Conservation (phyloP, 768 basidiomycete species). For the Tricholoma saponaceum region DNA sequence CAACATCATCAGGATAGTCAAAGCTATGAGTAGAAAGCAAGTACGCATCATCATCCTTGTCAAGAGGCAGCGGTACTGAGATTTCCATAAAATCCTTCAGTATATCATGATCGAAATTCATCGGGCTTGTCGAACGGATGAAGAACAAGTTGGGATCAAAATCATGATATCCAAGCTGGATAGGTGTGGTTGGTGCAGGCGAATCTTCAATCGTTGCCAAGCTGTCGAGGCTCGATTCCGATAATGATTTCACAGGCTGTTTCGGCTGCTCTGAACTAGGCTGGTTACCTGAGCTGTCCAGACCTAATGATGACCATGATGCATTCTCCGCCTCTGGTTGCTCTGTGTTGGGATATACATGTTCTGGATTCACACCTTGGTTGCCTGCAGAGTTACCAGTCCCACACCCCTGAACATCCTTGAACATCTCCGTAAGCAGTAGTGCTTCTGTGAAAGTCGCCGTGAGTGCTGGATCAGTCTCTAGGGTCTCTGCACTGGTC, state of each 20-base stretch:
- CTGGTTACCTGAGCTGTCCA: background rate
- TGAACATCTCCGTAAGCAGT: conserved; percentile 3
- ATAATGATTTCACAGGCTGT: background rate
- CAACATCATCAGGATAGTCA: conserved; percentile 13
- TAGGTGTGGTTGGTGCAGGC: conserved; percentile 9
- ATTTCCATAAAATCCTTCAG: conserved; percentile 9
- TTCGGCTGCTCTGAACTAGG: background rate
- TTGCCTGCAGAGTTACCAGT: background rate
- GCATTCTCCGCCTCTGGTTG: background rate
- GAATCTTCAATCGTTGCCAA: conserved; percentile 10
- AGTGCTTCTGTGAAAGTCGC: conserved; percentile 2
- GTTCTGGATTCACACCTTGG: background rate
- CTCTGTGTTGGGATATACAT: background rate
- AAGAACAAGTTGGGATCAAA: conserved; percentile 5
- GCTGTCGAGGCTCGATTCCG: conserved; percentile 11
- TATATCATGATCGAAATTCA: conserved; percentile 2
- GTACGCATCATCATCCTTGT: conserved; percentile 13
- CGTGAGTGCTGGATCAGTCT: conserved; percentile 4
- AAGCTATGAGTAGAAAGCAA: conserved; percentile 13
- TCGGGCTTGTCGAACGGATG: conserved; percentile 11
- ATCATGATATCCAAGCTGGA: background rate
- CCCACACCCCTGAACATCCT: background rate
- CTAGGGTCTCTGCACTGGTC: background rate
- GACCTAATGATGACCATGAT: too few relatives aligned
- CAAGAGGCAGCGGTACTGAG: conserved; percentile 4